These are phyloP conservation scores for Ophiosphaerella narmari DNA, from an alignment of 2,329 filamentous ascomycete genomes.

Conservation along the genomic window DNA sequence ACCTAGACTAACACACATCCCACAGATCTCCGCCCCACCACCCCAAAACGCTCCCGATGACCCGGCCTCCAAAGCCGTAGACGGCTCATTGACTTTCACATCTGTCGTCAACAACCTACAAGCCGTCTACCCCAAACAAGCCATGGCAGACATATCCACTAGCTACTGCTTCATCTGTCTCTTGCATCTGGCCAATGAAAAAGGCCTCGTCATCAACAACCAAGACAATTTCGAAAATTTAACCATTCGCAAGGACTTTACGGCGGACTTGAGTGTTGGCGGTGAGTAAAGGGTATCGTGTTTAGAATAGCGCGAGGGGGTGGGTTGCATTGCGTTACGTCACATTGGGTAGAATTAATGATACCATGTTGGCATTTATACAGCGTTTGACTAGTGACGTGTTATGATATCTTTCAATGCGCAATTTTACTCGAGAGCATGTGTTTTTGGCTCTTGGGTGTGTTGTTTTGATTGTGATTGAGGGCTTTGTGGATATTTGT, in stretches of 20 bases:
- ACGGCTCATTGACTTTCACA: slow-evolving; percentile 77
- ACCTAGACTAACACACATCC: slow-evolving; percentile 10
- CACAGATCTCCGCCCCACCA: slow-evolving; percentile 29
- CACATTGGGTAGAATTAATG: neutral
- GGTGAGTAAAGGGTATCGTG: slow-evolving; percentile 4
- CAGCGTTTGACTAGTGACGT: neutral
- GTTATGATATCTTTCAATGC: too few species aligned
- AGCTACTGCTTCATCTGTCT: slow-evolving; percentile 92
- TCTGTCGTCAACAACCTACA: slow-evolving; percentile 89
- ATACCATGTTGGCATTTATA: neutral
- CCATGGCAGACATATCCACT: slow-evolving; percentile 93
- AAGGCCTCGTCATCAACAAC: slow-evolving; percentile 78
- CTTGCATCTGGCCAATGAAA: slow-evolving; percentile 89
- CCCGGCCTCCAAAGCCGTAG: slow-evolving; percentile 50
- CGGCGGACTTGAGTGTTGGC: slow-evolving; percentile 46
- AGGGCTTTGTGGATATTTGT: too few species aligned
- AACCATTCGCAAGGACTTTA: slow-evolving; percentile 53
- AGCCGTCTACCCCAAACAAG: slow-evolving; percentile 79
- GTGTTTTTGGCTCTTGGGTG: too few species aligned
- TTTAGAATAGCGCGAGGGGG: too few species aligned
- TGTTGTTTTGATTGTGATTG: too few species aligned
- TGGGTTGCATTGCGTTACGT: too few species aligned
- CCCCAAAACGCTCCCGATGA: slow-evolving; percentile 23
- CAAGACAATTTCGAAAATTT: slow-evolving; percentile 57
- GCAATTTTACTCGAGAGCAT: too few species aligned